These are phyloP conservation scores for Stromatinia cepivora DNA, from an alignment of 2,329 filamentous ascomycete genomes.

Conservation along the genomic window DNA sequence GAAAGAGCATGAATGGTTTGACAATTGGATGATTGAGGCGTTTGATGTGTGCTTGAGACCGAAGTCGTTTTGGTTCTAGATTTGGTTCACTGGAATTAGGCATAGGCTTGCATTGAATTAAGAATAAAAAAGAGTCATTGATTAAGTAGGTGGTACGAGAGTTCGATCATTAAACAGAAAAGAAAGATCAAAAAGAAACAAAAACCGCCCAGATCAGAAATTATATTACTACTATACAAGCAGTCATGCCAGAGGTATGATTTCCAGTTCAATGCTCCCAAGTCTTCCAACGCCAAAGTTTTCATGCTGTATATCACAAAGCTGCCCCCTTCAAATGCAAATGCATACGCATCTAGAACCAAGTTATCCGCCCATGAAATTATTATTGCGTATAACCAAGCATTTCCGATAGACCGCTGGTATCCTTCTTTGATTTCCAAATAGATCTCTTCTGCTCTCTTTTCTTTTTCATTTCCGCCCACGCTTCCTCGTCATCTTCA, in stretches of 20 bases:
- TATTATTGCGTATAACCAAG: slow-evolving; percentile 35
- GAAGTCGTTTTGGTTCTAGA: not conserved
- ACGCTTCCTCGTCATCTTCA: slow-evolving; percentile 67
- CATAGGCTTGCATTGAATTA: not conserved
- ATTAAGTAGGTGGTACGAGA: not conserved
- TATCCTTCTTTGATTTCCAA: slow-evolving; percentile 61
- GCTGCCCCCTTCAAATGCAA: slow-evolving; percentile 18
- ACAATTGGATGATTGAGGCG: slow-evolving; percentile 13
- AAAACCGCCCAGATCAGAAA: slow-evolving; percentile 20
- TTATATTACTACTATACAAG: slow-evolving; percentile 27
- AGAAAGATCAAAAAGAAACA: slow-evolving; percentile 11
- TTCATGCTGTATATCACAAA: slow-evolving; percentile 26
- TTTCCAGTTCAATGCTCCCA: slow-evolving; percentile 24
- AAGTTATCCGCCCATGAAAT: slow-evolving; percentile 24
- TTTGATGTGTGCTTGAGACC: not conserved
- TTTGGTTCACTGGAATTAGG: not conserved
- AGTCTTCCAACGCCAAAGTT: slow-evolving; percentile 26
- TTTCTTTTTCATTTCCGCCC: slow-evolving; percentile 70
- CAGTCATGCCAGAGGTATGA: slow-evolving; percentile 22
- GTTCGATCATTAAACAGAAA: slow-evolving; percentile 11
- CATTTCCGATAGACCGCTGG: slow-evolving; percentile 40
- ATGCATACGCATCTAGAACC: slow-evolving; percentile 26
- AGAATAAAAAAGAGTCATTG: not conserved
- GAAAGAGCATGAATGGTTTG: slow-evolving; percentile 4
- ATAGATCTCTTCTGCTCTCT: slow-evolving; percentile 66